Base-by-base conservation (phyloP, 2,329 filamentous ascomycete species). In the Paraconiothyrium brasiliense region DNA sequence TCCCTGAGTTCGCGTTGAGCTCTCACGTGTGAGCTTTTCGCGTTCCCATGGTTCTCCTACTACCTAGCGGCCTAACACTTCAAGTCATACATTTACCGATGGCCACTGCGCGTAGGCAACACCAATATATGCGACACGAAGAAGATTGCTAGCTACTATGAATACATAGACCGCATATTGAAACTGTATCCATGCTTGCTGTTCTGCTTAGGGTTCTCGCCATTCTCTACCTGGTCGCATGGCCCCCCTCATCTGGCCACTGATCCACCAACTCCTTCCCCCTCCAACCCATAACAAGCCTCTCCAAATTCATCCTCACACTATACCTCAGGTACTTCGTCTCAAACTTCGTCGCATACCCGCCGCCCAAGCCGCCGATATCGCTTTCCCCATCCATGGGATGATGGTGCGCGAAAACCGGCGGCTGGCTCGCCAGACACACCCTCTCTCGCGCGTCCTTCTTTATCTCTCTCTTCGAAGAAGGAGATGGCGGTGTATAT, bases 261-360 rank as follows among this genome's bases (percentile, higher is more conserved):
- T 75, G 72, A 66, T 75, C 72, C 44, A 66, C 67, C 61, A 72
- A 61, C 44, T 66, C 67, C 60, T 62, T 67, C 34, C 60, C 63
- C 43, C 27, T 54, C n/a, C 22, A 49, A 10, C 69, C 69, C 47
- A 64, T 51, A 41, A 75, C 67, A 58, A 75, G 62, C 55, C 58
- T 61, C 63, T 73, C 70, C 51, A 75, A 58, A 65, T 75, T 75
- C 72, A 75, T 75, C 60, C 71, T 59, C 41, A 75, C 71, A 66
- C 72, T 75, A 55, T 70, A 66, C 57, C 71, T 61, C 64, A 75
- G 54, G 68, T 74, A 75, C 62, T 74, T 74, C 0, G 72, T 75
- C 68, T 74, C 72, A 48, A 68, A 71, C 60, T 66, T 70, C 30
- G 49, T 71, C 43, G 70, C 72, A 70, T 74, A 75, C 46, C 72